Evolutionary conservation across 148 eudicot genomes (phyloP).

Genomic region (Silene latifolia): DNA sequence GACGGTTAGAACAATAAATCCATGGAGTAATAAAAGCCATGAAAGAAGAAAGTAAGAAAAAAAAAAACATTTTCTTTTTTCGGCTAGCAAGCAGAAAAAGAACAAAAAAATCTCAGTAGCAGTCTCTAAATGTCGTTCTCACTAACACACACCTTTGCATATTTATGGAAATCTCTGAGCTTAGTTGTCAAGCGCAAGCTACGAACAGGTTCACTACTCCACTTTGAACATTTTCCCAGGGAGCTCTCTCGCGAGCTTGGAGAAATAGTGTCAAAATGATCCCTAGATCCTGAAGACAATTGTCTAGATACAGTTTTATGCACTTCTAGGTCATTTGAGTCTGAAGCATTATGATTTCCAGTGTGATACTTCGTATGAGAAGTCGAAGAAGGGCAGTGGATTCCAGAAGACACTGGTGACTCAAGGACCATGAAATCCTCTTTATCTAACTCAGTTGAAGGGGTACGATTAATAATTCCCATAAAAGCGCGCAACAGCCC

Average conservation of each 20-base stretch:
- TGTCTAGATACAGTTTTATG: conserved; percentile 46
- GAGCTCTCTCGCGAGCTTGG: conserved; percentile 68
- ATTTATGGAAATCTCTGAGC: conserved; percentile 92
- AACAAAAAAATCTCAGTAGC: background rate
- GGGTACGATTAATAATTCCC: conserved; percentile 47
- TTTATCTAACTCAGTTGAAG: conserved; percentile 62
- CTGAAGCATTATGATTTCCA: conserved; percentile 38
- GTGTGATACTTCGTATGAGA: conserved; percentile 45
- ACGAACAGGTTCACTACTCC: conserved; percentile 70
- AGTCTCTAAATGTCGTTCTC: background rate
- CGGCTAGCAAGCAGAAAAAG: background rate
- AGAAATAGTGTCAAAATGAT: conserved; percentile 51
- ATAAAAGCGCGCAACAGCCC: conserved; percentile 63
- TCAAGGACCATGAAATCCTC: conserved; percentile 73
- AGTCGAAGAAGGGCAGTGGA: conserved; percentile 35
- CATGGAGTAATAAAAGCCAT: too few relatives aligned
- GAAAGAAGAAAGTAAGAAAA: too few relatives aligned
- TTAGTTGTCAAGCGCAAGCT: conserved; percentile 81
- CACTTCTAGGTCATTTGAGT: conserved; percentile 48
- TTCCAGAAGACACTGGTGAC: conserved; percentile 41
- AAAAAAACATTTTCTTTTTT: too few relatives aligned
- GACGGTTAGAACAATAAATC: too few relatives aligned
- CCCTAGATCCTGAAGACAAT: conserved; percentile 58
- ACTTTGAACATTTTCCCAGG: conserved; percentile 58
- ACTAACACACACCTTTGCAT: conserved; percentile 65